Conservation (phyloP, 352 stramenopile species). For the Phytophthora europaea region DNA sequence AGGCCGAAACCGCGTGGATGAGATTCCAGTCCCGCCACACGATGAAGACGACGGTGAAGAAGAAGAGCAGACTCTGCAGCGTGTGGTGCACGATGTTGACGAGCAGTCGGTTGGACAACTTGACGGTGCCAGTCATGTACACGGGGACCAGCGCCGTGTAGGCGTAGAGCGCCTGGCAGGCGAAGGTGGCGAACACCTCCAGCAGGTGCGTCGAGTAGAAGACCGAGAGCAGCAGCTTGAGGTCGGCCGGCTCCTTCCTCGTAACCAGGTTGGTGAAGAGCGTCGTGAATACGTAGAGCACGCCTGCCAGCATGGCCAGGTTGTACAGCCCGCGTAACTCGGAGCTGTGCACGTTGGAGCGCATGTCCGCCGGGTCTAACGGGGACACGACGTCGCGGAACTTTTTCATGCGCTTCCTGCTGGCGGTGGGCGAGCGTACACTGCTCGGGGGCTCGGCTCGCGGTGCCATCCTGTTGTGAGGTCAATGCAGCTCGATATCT, state of each 20-base stretch:
- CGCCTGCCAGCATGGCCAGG: conserved; percentile 69
- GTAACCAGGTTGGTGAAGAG: conserved; percentile 64
- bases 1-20: conserved; percentile 78
- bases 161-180: conserved; percentile 69
- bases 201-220: conserved; percentile 82
- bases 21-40: conserved; percentile 81
- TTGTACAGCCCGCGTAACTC: conserved; percentile 87
- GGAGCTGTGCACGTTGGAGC: conserved; percentile 76
- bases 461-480: conserved; percentile 19
- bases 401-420: conserved; percentile 60
- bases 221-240: conserved; percentile 66
- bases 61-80: conserved; percentile 78
- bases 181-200: conserved; percentile 78
- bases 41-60: conserved; percentile 73
- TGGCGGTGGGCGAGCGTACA: conserved; percentile 29
- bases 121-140: conserved; percentile 60
- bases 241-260: conserved; percentile 61
- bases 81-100: conserved; percentile 82
- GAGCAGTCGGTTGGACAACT: conserved; percentile 49
- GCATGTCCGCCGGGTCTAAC: conserved; percentile 71
- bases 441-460: conserved; percentile 19
- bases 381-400: conserved; percentile 72
- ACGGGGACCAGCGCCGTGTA: conserved; percentile 82
- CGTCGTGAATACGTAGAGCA: conserved; percentile 72
- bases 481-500: conserved; percentile 8